phyloP scores from a whole-genome alignment of 2,329 filamentous ascomycete genomes.

The Aspergillus bombycis region DNA sequence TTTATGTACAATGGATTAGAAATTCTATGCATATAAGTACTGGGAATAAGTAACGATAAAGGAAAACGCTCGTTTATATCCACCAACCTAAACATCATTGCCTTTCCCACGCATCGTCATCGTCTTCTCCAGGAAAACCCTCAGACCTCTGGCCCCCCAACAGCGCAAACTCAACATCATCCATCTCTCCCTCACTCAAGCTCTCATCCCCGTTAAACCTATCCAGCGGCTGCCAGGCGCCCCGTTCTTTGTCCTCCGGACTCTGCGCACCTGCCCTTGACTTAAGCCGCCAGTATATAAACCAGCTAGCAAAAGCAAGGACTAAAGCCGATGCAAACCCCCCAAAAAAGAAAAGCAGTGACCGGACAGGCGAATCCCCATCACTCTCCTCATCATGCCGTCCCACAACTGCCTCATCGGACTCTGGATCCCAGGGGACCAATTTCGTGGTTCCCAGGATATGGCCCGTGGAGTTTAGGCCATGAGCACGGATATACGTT shows the following conservation, averaged over 20 bases:
- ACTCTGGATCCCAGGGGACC: slow-evolving; percentile 25
- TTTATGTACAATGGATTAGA: neutral
- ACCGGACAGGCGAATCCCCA: neutral
- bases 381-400: slow-evolving; percentile 5
- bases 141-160: slow-evolving; percentile 1
- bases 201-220: slow-evolving; percentile 12
- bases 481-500: slow-evolving; percentile 26
- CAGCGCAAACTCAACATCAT: slow-evolving; percentile 17
- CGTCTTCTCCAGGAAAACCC: neutral
- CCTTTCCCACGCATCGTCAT: neutral
- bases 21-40: neutral
- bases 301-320: slow-evolving; percentile 4
- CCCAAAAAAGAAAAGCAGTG: slow-evolving; percentile 6
- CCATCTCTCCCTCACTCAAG: slow-evolving; percentile 18
- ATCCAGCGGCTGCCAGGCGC: slow-evolving; percentile 9
- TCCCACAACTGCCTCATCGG: slow-evolving; percentile 16
- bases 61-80: neutral
- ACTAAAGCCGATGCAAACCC: slow-evolving; percentile 8
- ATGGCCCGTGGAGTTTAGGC: slow-evolving; percentile 24
- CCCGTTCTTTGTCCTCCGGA: slow-evolving; percentile 3
- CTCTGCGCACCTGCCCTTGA: neutral
- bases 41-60: neutral
- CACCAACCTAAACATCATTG: neutral
- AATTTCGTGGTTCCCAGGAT: slow-evolving; percentile 22
- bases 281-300: neutral